Evolutionary conservation across 2,329 filamentous ascomycete genomes (phyloP).

Genomic region (Akanthomyces dipterigenus): DNA sequence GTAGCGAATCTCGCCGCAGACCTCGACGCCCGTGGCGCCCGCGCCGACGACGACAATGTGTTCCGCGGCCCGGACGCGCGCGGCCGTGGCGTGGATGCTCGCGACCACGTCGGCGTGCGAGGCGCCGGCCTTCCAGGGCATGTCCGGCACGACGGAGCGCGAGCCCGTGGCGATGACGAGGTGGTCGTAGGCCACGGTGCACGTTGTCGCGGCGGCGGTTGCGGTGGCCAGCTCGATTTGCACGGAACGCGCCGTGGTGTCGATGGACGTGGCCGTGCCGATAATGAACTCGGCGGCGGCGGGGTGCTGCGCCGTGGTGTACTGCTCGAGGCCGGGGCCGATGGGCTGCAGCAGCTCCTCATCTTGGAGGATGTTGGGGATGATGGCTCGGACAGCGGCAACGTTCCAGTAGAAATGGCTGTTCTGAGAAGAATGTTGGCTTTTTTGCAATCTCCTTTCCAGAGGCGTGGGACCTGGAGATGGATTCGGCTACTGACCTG

Average conservation of each 20-base stretch:
- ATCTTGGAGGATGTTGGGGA: slow-evolving; percentile 42
- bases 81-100: slow-evolving; percentile 34
- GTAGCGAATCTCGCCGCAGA: slow-evolving; percentile 46
- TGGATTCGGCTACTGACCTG: slow-evolving; percentile 34
- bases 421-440: slow-evolving; percentile 31
- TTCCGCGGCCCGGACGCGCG: slow-evolving; percentile 36
- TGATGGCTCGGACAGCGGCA: slow-evolving; percentile 47
- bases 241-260: slow-evolving; percentile 29
- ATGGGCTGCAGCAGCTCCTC: slow-evolving; percentile 45
- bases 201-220: slow-evolving; percentile 21
- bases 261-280: slow-evolving; percentile 38
- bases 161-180: slow-evolving; percentile 53
- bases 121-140: slow-evolving; percentile 47
- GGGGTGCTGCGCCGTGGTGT: slow-evolving; percentile 27
- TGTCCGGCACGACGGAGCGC: slow-evolving; percentile 29
- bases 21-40: slow-evolving; percentile 50
- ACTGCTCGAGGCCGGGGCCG: slow-evolving; percentile 41
- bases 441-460: too few relatives aligned
- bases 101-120: slow-evolving; percentile 38
- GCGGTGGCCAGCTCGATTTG: slow-evolving; percentile 23
- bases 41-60: slow-evolving; percentile 52
- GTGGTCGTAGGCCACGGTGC: slow-evolving; percentile 43
- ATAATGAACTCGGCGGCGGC: slow-evolving; percentile 45
- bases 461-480: background rate
- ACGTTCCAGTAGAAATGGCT: slow-evolving; percentile 55